These are phyloP conservation scores for Pichia sp. DNA, from an alignment of 1,139 yeast genomes.

Conservation along the genomic window DNA sequence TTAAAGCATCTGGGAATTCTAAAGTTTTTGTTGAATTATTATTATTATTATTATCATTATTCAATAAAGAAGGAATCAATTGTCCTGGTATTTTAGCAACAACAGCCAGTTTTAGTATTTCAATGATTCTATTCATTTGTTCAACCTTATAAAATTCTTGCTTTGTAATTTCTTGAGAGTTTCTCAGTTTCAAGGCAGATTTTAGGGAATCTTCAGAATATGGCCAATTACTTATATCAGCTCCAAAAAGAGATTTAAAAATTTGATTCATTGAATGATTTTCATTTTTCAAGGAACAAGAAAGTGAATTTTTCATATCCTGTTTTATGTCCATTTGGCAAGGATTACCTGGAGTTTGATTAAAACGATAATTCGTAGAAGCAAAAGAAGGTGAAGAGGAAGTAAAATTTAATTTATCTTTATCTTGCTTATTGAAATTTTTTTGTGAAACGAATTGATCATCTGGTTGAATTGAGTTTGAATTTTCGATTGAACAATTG, in stretches of 20 bases:
- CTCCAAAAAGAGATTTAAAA: constrained; percentile 40
- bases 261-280: not conserved
- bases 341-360: not conserved
- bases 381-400: no score
- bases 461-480: no score
- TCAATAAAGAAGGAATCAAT: constrained; percentile 60
- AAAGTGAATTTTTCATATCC: no score
- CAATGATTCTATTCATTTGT: constrained; percentile 51
- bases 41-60: constrained; percentile 1
- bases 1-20: not conserved
- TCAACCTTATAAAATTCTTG: constrained; percentile 76
- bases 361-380: no score
- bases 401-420: no score
- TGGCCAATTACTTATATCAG: constrained; percentile 49
- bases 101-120: constrained; percentile 56
- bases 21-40: not conserved
- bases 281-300: not conserved
- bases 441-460: no score
- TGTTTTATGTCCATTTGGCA: not conserved
- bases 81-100: constrained; percentile 61
- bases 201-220: constrained; percentile 56
- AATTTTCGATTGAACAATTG: no score
- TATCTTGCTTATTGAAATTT: no score
- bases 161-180: constrained; percentile 78
- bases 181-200: constrained; percentile 56